Base-by-base conservation (phyloP, 305 asterid genomes). In the Ajuga reptans region DNA sequence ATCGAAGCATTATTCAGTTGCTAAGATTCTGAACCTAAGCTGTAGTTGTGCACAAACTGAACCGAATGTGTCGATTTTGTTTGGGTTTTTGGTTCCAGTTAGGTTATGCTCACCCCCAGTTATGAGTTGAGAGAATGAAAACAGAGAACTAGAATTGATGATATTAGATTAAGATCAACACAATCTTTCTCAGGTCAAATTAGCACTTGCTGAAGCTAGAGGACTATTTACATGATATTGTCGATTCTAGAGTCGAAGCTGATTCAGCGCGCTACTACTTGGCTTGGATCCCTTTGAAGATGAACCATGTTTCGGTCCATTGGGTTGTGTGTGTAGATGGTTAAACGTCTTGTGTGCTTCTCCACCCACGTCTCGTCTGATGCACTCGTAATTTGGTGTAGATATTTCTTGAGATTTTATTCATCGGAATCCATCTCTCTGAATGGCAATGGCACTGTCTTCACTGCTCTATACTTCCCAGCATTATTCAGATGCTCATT, bases 401-500 rank as follows among this genome's bases (percentile, higher is more conserved):
- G 4, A 5, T 6, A 29, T 21, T 59, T 47, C 29, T 16, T 5
- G 41, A 9, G 17, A 58, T 54, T 51, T 78, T 73, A 81, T 24
- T 84, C 69, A 66, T 90, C 94, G 0, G 93, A 90, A 67, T 89
- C 92, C 6, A 78, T 60, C 46, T 89, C 95, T 16, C 75, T 82
- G 72, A 90, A 93, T 6, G 98, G 98, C 60, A 93, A 73, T 6
- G 98, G 98, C 58, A 90, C 97, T 36, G 88, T 68, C 77, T 87
- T 88, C 76, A 93, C 95, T 29, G 97, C 98, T 77, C 98, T 84
- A 39, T 79, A 90, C 67, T 90, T 87, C 4, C 97, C 98, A n/a
- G 83, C 94, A 73, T 92, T 90, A 81, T 86, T 87, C 72, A 90
- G 74, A 68, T 92, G 98, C 66, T 93, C 98, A 80, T 93, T 84